These are phyloP conservation scores for Aspergillus pseudonomiae DNA, from an alignment of 2,329 filamentous ascomycete species.

Conservation along the genomic window DNA sequence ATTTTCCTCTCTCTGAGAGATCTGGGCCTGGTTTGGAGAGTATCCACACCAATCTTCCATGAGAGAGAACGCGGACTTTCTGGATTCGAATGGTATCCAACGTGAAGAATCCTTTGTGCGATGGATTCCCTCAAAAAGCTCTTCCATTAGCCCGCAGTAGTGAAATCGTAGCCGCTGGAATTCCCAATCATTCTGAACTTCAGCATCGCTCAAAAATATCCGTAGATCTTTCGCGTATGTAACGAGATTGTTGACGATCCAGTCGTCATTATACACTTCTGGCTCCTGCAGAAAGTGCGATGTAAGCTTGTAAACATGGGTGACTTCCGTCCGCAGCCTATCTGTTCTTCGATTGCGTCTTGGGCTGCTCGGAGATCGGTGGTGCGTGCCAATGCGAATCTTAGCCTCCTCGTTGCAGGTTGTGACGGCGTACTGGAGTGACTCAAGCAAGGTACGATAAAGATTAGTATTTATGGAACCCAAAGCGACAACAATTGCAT, in stretches of 20 bases:
- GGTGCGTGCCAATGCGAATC: constrained; percentile 73
- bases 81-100: constrained; percentile 97
- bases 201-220: constrained; percentile 89
- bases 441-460: constrained; percentile 87
- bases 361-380: constrained; percentile 80
- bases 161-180: constrained; percentile 90
- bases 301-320: constrained; percentile 92
- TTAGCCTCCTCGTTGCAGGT: constrained; percentile 88
- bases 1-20: constrained; percentile 78
- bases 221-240: constrained; percentile 90
- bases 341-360: constrained; percentile 83
- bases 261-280: constrained; percentile 82
- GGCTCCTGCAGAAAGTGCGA: constrained; percentile 82
- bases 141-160: constrained; percentile 92
- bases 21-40: constrained; percentile 84
- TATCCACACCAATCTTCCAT: constrained; percentile 99
- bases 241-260: constrained; percentile 85
- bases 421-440: constrained; percentile 81
- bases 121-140: constrained; percentile 89
- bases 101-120: constrained; percentile 79
- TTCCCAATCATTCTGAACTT: constrained; percentile 92
- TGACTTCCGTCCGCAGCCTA: constrained; percentile 86
- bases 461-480: constrained; percentile 95
- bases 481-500: constrained; percentile 87
- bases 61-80: constrained; percentile 90